These are phyloP conservation scores for Metrosideros polymorpha DNA, from an alignment of 441 rosid genomes.

Conservation along the genomic window DNA sequence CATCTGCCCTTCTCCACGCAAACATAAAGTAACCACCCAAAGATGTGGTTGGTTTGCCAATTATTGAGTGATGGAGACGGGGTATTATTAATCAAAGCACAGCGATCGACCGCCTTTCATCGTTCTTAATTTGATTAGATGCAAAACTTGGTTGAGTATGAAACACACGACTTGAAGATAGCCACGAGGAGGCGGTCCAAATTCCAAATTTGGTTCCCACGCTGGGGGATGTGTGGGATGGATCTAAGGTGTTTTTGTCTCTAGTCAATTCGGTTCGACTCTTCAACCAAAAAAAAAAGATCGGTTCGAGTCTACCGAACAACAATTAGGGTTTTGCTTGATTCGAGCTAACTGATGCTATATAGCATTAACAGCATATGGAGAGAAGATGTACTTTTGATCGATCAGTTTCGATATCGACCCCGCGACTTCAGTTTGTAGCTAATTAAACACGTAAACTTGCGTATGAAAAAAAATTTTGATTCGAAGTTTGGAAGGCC, in stretches of 20 bases:
- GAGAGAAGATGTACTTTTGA: neutral
- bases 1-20: neutral
- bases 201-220: neutral
- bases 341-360: too few relatives aligned
- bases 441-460: neutral
- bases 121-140: neutral
- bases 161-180: neutral
- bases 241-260: neutral
- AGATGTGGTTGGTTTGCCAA: neutral
- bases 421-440: neutral
- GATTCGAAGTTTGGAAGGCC: too few relatives aligned
- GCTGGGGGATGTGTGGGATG: neutral
- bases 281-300: too few relatives aligned
- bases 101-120: neutral
- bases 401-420: neutral
- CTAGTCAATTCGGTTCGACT: neutral
- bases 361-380: neutral
- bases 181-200: neutral
- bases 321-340: neutral
- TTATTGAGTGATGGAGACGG: neutral
- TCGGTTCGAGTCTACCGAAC: neutral
- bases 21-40: neutral
- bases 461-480: neutral
- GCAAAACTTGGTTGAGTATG: neutral
- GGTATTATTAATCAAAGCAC: neutral